Evolutionary conservation across 768 basidiomycete genomes (phyloP).

Genomic region (Auricularia cornea): DNA sequence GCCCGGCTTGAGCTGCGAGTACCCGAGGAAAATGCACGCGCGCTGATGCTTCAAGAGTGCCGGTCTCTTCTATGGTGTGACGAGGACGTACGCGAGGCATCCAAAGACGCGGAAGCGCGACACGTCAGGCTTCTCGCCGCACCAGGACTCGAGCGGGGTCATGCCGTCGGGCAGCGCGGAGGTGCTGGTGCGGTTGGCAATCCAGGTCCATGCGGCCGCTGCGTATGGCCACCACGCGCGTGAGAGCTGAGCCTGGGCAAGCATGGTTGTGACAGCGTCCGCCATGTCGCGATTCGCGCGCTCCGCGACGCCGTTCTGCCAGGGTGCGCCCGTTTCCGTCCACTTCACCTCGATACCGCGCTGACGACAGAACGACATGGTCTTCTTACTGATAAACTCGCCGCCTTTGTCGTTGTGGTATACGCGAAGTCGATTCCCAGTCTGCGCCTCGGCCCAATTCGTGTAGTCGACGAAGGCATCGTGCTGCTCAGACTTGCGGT

Average conservation of each 20-base stretch:
- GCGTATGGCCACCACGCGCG: neutral
- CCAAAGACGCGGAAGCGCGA: constrained; percentile 14
- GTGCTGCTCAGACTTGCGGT: too few relatives aligned
- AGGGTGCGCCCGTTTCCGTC: too few relatives aligned
- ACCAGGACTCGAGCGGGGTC: constrained; percentile 12
- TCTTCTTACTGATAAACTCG: too few relatives aligned
- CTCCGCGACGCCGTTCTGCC: neutral
- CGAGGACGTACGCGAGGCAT: constrained; percentile 11
- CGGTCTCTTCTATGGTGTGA: constrained; percentile 5
- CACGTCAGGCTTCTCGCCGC: constrained; percentile 11
- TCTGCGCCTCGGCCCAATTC: too few relatives aligned
- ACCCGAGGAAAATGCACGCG: constrained; percentile 32
- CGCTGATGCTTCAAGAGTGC: constrained; percentile 19
- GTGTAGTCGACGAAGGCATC: too few relatives aligned
- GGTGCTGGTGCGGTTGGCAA: constrained; percentile 10
- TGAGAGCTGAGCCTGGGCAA: neutral
- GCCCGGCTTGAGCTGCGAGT: constrained; percentile 23
- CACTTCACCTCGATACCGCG: too few relatives aligned
- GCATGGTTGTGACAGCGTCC: neutral
- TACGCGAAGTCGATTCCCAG: neutral
- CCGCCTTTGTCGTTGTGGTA: neutral
- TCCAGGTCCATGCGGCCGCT: constrained; percentile 2
- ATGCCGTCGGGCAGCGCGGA: neutral
- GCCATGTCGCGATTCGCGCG: neutral
- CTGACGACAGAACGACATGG: too few relatives aligned